Percentiles rank a stretch among this genome's conserved stretches.
Conservation (phyloP, 805 yeast species). For the Yamadazyma tumulicola region DNA sequence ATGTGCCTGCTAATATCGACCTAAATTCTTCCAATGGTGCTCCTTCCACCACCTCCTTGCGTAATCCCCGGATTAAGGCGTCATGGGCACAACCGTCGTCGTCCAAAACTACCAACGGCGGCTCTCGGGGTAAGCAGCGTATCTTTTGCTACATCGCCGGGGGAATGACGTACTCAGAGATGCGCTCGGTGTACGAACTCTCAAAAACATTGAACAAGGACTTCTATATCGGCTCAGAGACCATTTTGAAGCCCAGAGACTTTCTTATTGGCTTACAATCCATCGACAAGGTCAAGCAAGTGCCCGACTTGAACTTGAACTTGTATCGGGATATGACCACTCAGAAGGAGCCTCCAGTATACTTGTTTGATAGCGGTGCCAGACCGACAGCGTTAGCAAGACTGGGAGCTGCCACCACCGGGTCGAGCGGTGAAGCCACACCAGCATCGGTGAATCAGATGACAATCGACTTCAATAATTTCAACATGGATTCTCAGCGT, state of each 20-base stretch:
- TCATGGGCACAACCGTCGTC: conserved; percentile 66
- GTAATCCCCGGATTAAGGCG: conserved; percentile 71
- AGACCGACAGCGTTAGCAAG: conserved; percentile 1
- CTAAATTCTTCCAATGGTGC: conserved; percentile 5
- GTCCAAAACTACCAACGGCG: conserved; percentile 11
- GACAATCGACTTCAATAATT: conserved; percentile 13
- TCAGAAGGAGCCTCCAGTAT: conserved; percentile 40
- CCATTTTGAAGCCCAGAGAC: conserved; percentile 57
- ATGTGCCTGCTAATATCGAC: conserved; percentile 23
- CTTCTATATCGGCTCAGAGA: conserved; percentile 78
- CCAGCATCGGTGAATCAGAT: conserved; percentile 4
- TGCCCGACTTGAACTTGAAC: conserved; percentile 41
- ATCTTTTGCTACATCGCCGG: conserved; percentile 83
- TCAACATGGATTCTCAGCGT: conserved; percentile 12
- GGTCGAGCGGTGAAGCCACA: not conserved
- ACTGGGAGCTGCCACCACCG: not conserved
- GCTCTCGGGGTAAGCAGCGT: conserved; percentile 48
- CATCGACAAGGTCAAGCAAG: conserved; percentile 34
- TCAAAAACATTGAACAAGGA: conserved; percentile 62
- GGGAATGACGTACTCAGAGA: conserved; percentile 81
- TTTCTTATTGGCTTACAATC: conserved; percentile 41
- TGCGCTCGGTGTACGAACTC: conserved; percentile 70
- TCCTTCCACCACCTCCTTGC: conserved; percentile 41
- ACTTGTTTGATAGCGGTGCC: conserved; percentile 32
- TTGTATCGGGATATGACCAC: conserved; percentile 23